Evolutionary conservation across 2,329 filamentous ascomycete genomes (phyloP).

Genomic region (Cordyceps cicadae): DNA sequence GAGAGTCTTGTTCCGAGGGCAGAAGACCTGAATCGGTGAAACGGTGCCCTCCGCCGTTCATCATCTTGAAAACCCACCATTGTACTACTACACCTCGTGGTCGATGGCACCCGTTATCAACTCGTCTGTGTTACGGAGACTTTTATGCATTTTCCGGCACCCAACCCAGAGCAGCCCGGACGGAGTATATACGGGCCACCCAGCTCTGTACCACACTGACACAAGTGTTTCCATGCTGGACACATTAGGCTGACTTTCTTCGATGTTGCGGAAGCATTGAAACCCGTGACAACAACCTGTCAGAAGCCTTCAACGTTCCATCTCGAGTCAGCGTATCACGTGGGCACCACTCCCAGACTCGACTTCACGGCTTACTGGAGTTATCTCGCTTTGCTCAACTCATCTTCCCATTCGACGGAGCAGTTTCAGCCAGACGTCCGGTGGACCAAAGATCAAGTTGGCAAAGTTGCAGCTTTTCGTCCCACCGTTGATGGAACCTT

Average conservation of each 20-base stretch:
- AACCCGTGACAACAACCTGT: background rate
- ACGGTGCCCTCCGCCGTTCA: background rate
- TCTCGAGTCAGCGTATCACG: background rate
- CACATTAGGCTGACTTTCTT: background rate
- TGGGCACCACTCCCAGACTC: background rate
- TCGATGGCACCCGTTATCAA: background rate
- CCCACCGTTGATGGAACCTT: constrained; percentile 8
- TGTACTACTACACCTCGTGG: background rate
- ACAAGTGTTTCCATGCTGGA: background rate
- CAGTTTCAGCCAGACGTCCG: constrained; percentile 5
- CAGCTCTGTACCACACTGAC: background rate
- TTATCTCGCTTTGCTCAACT: background rate
- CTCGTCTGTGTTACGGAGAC: background rate
- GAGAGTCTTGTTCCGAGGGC: background rate
- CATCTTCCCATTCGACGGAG: background rate
- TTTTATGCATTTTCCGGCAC: background rate
- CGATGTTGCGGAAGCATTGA: background rate
- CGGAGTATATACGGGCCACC: too few relatives aligned
- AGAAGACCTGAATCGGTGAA: background rate
- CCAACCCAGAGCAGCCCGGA: background rate
- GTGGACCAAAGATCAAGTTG: background rate
- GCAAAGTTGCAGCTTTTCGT: background rate
- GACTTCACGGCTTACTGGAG: background rate
- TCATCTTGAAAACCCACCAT: background rate
- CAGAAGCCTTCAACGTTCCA: background rate